phyloP scores from a whole-genome alignment of 805 yeast species.

The Ogataea zsoltii region DNA sequence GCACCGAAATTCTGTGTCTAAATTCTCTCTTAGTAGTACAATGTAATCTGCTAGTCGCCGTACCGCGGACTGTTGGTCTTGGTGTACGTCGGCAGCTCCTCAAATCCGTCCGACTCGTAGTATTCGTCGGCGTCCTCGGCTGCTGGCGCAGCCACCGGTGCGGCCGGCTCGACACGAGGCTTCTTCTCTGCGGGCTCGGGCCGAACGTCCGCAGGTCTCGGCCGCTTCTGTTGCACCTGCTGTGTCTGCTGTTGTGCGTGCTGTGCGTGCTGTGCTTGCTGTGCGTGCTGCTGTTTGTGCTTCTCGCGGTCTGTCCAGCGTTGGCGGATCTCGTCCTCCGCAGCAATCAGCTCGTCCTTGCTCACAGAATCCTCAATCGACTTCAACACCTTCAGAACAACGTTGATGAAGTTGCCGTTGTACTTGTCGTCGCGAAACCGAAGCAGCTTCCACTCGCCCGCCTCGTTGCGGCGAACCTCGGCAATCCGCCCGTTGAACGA shows the following conservation, averaged over 20 bases:
- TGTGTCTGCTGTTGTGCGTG: conserved; percentile 25
- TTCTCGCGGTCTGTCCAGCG: conserved; percentile 63
- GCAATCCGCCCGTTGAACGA: conserved; percentile 88
- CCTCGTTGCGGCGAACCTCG: conserved; percentile 72
- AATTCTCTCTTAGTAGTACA: no score
- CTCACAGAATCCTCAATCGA: conserved; percentile 86
- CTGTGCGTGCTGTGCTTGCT: conserved; percentile 21
- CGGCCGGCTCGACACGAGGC: neutral
- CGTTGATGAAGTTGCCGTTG: conserved; percentile 81
- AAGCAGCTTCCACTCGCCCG: conserved; percentile 77
- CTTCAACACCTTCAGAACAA: conserved; percentile 78
- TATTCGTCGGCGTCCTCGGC: conserved; percentile 29
- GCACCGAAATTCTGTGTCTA: no score
- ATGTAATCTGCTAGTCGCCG: conserved; percentile 26
- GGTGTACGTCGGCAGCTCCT: conserved; percentile 34
- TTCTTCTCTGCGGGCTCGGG: conserved; percentile 9
- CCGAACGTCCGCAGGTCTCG: conserved; percentile 15
- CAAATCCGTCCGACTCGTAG: conserved; percentile 39
- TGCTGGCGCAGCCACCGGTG: no score
- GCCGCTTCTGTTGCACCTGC: conserved; percentile 12
- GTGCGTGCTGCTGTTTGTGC: conserved; percentile 25
- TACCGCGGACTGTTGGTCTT: conserved; percentile 32
- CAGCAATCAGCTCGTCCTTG: conserved; percentile 67
- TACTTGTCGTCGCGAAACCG: conserved; percentile 92
- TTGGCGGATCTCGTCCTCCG: conserved; percentile 55